Evolutionary conservation across 768 basidiomycete species (phyloP), one percentile per base, ranked within the genome.

Genomic region (Psilocybe cubensis): DNA sequence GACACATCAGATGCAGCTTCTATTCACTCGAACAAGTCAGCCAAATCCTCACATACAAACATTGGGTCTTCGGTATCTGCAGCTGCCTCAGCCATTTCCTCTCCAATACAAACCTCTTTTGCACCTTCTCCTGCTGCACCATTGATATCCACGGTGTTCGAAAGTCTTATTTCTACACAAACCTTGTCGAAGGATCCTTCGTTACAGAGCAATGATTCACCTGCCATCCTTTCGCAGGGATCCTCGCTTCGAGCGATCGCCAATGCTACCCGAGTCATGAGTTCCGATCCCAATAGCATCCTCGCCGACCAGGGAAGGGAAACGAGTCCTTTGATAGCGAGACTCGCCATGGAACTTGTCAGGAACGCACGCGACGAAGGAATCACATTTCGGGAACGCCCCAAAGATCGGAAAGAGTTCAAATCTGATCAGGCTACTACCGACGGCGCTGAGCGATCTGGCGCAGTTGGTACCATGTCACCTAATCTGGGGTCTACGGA

Each of bases 201-300:
- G 9, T 62, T 68, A 18, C 18, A 54, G 12, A 61, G 60, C 18
- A 62, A 72, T 1, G 72, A 76, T 23, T 59, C 60, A 10, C 60
- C 68, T 3, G 66, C 67, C 1, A 47, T 68, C 7, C 53, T 73
- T 6, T 68, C 69, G 6, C 91, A 93, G 65, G 89, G 91, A 1
- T 70, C 86, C 0, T 82, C 89, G 0, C 68, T 94, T 2, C 83
- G 84, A 5, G 92, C 92, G 1, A 92, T 94, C 53, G 82, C 83
- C 17, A 87, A 93, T 53, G 91, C 92, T 1, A 94, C 89, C 1
- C 84, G 92, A 3, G 88, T 94, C n/a, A 93, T 94, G 91, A 89
- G 89, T 0, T 79, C 84, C 2, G 91, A 91, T 63, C 82, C 92
- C 0, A 76, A 81, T 11, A 91, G 90, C 61, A 83, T 94, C 54